Evolutionary conservation across 306 rosid species (phyloP).

Genomic region (Alnus glutinosa): DNA sequence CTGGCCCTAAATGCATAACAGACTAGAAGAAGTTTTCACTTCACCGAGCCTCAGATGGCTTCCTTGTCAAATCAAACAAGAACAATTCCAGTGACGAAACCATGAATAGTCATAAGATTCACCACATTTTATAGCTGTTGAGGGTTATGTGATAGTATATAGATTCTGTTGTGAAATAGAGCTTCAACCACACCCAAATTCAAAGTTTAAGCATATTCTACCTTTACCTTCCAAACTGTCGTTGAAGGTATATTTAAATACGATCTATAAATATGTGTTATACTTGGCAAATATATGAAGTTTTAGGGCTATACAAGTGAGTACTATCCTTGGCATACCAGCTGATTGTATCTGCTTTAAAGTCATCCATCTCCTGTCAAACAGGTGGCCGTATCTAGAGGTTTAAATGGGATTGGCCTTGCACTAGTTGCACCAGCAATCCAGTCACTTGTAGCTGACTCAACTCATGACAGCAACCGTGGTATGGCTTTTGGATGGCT

Average conservation of each 20-base stretch:
- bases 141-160: background rate
- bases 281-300: slow-evolving; percentile 8
- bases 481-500: slow-evolving; percentile 98
- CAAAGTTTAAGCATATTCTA: background rate
- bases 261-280: background rate
- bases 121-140: background rate
- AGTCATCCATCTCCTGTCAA: slow-evolving; percentile 38
- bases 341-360: slow-evolving; percentile 44
- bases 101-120: background rate
- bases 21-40: background rate
- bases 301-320: slow-evolving; percentile 6
- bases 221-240: background rate
- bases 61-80: slow-evolving; percentile 5
- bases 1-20: background rate
- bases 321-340: slow-evolving; percentile 21
- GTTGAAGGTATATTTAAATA: background rate
- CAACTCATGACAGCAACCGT: slow-evolving; percentile 77
- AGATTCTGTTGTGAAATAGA: background rate
- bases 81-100: background rate
- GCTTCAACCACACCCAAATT: background rate
- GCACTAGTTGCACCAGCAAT: slow-evolving; percentile 92
- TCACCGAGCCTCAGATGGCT: background rate
- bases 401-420: slow-evolving; percentile 89
- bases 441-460: slow-evolving; percentile 93
- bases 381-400: slow-evolving; percentile 92